Base-by-base conservation (phyloP, 1,284 basidiomycete species). In the Exsudoporus floridanus region DNA sequence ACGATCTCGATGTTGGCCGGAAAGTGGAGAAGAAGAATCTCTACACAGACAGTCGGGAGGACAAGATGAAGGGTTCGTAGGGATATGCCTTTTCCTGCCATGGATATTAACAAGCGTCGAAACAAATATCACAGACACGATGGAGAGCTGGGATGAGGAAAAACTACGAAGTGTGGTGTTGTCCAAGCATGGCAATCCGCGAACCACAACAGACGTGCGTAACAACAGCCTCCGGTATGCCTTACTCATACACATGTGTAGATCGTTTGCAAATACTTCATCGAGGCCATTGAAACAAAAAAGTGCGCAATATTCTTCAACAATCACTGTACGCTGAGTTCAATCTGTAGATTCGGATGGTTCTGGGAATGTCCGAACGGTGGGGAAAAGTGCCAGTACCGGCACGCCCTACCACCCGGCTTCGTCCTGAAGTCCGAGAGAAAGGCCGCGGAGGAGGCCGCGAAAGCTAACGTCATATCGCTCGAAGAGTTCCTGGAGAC, bases 241-340 rank as follows among this genome's bases (percentile, higher is more conserved):
- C 35, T 48, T 39, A 41, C 35, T 61, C 55, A 41, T 39, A 18
- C 45, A 35, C 35, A 28, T 46, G 18, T 48, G 16, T 60, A 93
- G 92, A 97, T 98, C 65, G 95, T 98, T 9, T 98, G 96, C 86
- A 98, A 96, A 74, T 87, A 77, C 75, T 99, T 99, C 69, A 90
- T 99, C 59, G 88, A 98, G 67, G 97, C 96, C 25, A 97, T 99
- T 67, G 97, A 99, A 71, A 80, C 82, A 12, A 86, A 92, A 68
- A 94, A 92, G 82, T 94, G 77, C 54, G 79, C 74, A 67, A 62
- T 68, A 50, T 64, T 63, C 62, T 34, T 31, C 18, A 13, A 10
- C 18, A 35, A 4, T 14, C n/a, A 3, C 4, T 33, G 4, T 28
- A 33, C 27, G 3, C 35, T 36, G 28, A 46, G 37, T 39, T n/a